Evolutionary conservation across 192 early-diverging fungal species (phyloP).

Genomic region (Lobosporangium transversale): DNA sequence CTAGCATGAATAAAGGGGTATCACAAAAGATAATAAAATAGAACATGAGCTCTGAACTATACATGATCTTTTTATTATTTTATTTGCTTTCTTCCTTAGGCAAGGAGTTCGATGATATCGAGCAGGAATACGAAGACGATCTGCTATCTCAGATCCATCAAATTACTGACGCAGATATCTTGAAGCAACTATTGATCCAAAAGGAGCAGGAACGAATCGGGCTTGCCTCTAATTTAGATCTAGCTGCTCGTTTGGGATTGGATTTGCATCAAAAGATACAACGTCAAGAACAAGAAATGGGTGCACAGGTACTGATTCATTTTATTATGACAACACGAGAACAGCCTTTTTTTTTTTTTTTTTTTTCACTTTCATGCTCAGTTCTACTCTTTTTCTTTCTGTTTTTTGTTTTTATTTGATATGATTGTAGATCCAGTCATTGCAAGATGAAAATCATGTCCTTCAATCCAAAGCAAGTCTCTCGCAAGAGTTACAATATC

Average conservation of each 20-base stretch:
- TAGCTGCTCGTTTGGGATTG: conserved; percentile 69
- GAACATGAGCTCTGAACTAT: too few species aligned
- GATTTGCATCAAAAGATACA: conserved; percentile 65
- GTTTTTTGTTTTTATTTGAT: neutral
- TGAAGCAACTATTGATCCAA: conserved; percentile 61
- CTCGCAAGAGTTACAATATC: conserved; percentile 47
- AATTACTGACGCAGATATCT: conserved; percentile 56
- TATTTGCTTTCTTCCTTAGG: conserved; percentile 13
- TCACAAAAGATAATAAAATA: too few species aligned
- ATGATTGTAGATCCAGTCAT: conserved; percentile 27
- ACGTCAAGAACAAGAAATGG: conserved; percentile 46
- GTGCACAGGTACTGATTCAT: conserved; percentile 32
- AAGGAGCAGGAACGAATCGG: conserved; percentile 67
- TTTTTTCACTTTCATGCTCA: neutral
- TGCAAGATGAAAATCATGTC: conserved; percentile 52
- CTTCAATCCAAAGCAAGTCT: conserved; percentile 47
- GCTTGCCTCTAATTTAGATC: conserved; percentile 63
- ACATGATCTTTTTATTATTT: too few species aligned
- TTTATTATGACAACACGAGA: neutral
- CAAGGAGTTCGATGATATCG: conserved; percentile 18
- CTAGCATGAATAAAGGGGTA: too few species aligned
- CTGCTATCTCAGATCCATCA: conserved; percentile 51
- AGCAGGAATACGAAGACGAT: conserved; percentile 32
- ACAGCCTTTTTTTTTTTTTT: neutral
- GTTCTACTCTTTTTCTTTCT: neutral